A percentile compares a stretch with the other conserved stretches of the same genome.
These are phyloP conservation scores for Pyrenula massariospora DNA, from an alignment of 495 filamentous ascomycete species.

Conservation along the genomic window DNA sequence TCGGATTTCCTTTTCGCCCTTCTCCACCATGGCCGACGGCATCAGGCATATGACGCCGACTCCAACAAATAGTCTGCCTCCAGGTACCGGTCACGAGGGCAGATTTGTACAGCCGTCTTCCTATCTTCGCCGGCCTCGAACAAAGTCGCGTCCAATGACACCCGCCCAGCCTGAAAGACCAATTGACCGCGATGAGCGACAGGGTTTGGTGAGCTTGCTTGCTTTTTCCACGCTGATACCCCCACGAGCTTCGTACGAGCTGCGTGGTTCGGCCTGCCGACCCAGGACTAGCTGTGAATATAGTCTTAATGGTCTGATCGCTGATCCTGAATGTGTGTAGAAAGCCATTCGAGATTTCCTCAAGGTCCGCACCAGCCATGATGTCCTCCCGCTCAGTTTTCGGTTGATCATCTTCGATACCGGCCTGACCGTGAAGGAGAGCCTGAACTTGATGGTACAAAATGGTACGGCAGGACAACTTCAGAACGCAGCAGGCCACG, in stretches of 20 bases:
- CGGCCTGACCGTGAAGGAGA: conserved; percentile 90
- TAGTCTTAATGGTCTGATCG: conserved; percentile 11
- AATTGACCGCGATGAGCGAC: conserved; percentile 82
- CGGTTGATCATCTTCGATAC: conserved; percentile 94
- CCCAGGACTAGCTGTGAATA: conserved; percentile 16
- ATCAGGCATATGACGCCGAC: background rate
- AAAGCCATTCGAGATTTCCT: conserved; percentile 89
- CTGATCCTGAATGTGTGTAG: conserved; percentile 29
- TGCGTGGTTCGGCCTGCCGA: too few relatives aligned
- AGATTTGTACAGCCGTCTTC: conserved; percentile 71
- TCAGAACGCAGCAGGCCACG: conserved; percentile 1
- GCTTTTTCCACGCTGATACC: conserved; percentile 2
- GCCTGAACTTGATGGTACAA: conserved; percentile 89
- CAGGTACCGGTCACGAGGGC: conserved; percentile 29
- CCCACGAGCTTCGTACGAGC: conserved; percentile 1
- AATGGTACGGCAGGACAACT: conserved; percentile 54
- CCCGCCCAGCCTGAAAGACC: conserved; percentile 52
- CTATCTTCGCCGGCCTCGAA: conserved; percentile 54
- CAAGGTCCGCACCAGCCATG: conserved; percentile 92
- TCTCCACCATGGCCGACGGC: background rate
- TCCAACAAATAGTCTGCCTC: background rate
- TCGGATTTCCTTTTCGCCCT: background rate
- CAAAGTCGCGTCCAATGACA: conserved; percentile 37
- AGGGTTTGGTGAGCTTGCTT: conserved; percentile 66
- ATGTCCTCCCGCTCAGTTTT: conserved; percentile 96